Evolutionary conservation across 169 alveolate species (phyloP), one percentile per base, ranked within the genome.

Genomic region (Pseudocohnilembus persalinus): DNA sequence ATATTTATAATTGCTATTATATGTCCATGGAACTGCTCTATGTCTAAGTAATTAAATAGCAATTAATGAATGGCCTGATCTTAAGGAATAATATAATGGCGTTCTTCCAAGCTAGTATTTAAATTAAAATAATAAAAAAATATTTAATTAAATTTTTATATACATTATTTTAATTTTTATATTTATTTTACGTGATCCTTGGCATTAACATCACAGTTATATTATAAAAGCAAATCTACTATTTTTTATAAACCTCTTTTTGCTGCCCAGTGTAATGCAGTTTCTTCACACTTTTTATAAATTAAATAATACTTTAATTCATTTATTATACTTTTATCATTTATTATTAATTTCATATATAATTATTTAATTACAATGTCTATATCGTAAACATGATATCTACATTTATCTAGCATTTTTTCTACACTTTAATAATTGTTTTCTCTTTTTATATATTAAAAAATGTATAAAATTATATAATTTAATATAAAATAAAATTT

Each of bases 211-310:
- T 83, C 74, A 1, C 90, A 83, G 4, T 88, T 88, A 87, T 84
- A 82, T 63, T 77, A 15, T 30, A 87, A 34, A 16, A 90, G 83
- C 49, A 87, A 83, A 28, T 88, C 85, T 16, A 87, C 89, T 20
- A 87, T 15, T 63, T 80, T 34, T 49, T 80, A 84, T 64, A 80
- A 76, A 32, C 87, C 83, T 81, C 88, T 83, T 77, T 90, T 90
- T 27, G 83, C 90, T 29, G 91, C 94, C 94, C 94, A 90, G 81
- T 90, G 94, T 63, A 90, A 88, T 6, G 89, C 88, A 24, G 92
- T 83, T 49, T 49, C 68, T 11, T 11, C 4, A 20, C 68, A 49
- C 68, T 49, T 49, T 11, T 49, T 11, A n/a, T n/a, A 49, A 49
- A 49, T 11, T 49, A 49, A 49, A 49, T 49, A 20, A 20, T 49